phyloP scores from a whole-genome alignment of 345 rosid genomes.

The Arabis hirsuta region DNA sequence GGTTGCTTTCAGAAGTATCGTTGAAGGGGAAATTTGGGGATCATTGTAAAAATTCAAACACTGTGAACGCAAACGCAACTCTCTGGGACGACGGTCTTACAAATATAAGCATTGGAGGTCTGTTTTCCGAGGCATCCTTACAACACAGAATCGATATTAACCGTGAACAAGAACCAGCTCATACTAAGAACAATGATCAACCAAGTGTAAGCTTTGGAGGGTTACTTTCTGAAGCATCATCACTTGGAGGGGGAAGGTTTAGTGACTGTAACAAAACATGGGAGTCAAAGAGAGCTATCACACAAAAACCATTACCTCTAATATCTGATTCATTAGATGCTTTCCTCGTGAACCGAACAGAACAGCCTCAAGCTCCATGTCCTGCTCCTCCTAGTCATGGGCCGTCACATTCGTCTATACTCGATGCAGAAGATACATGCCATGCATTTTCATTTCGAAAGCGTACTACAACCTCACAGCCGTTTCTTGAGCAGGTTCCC shows the following conservation, averaged over 20 bases:
- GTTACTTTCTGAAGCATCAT: slow-evolving; percentile 28
- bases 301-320: slow-evolving; percentile 55
- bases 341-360: slow-evolving; percentile 55
- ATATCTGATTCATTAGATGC: slow-evolving; percentile 79
- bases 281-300: slow-evolving; percentile 16
- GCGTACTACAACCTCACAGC: slow-evolving; percentile 29
- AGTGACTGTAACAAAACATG: slow-evolving; percentile 30
- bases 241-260: slow-evolving; percentile 19
- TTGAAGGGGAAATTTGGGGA: slow-evolving; percentile 53
- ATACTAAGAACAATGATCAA: slow-evolving; percentile 28
- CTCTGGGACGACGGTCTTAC: slow-evolving; percentile 71
- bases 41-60: slow-evolving; percentile 47
- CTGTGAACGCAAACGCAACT: slow-evolving; percentile 35
- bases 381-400: slow-evolving; percentile 47
- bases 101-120: slow-evolving; percentile 80
- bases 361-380: slow-evolving; percentile 48
- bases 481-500: slow-evolving; percentile 40
- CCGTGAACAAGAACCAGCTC: slow-evolving; percentile 47
- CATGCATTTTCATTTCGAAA: slow-evolving; percentile 73
- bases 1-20: slow-evolving; percentile 82
- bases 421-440: slow-evolving; percentile 95
- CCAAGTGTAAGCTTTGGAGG: slow-evolving; percentile 20
- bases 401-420: slow-evolving; percentile 58
- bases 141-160: slow-evolving; percentile 46
- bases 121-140: slow-evolving; percentile 83